Evolutionary conservation across 345 rosid genomes (phyloP).

Genomic region (Dovyalis caffra): DNA sequence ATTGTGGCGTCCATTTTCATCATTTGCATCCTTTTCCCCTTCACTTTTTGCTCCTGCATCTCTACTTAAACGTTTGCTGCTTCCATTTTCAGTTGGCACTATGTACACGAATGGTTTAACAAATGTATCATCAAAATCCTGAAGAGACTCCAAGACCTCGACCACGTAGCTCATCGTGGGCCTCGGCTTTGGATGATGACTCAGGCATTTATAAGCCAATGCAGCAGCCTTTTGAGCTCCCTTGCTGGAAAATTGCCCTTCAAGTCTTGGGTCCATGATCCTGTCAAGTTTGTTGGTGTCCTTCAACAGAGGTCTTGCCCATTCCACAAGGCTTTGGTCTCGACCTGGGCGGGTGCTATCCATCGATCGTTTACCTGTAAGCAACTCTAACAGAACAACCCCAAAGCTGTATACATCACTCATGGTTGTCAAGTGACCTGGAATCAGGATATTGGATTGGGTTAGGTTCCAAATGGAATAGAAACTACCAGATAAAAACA

Average conservation of each 20-base stretch:
- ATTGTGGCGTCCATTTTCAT: constrained; percentile 9
- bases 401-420: constrained; percentile 80
- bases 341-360: constrained; percentile 47
- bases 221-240: constrained; percentile 56
- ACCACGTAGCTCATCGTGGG: constrained; percentile 69
- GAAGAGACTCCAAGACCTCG: constrained; percentile 53
- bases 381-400: constrained; percentile 62
- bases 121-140: constrained; percentile 42
- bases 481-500: too few relatives aligned
- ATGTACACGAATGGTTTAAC: constrained; percentile 45
- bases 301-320: constrained; percentile 59
- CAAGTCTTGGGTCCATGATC: constrained; percentile 61
- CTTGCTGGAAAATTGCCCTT: constrained; percentile 49
- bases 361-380: constrained; percentile 58
- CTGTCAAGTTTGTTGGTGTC: constrained; percentile 51
- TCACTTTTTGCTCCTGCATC: not conserved
- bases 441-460: constrained; percentile 8
- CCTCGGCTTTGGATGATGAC: constrained; percentile 58
- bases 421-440: constrained; percentile 77
- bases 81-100: constrained; percentile 34
- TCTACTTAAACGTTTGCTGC: constrained; percentile 8
- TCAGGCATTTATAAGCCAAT: constrained; percentile 59
- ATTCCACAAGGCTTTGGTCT: constrained; percentile 58
- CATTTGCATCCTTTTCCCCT: constrained; percentile 14
- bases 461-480: not conserved